Percentiles rank a stretch among this genome's conserved stretches.
Evolutionary conservation across 2,329 filamentous ascomycete species (phyloP).

Genomic region (Colletotrichum sp.): DNA sequence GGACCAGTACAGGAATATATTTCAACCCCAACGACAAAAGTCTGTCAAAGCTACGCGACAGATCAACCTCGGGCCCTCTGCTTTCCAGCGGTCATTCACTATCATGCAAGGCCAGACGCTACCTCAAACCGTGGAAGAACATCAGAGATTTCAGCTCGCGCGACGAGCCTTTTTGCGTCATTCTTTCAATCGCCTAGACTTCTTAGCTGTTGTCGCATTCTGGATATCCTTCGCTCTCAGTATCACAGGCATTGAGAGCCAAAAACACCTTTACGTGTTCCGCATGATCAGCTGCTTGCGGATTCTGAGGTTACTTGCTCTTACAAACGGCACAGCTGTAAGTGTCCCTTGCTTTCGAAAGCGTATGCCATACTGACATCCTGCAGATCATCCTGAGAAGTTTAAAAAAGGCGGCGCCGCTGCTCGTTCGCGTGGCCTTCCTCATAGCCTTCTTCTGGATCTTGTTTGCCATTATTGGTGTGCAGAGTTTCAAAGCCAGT

Average conservation of each 20-base stretch:
- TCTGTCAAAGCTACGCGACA: conserved; percentile 63
- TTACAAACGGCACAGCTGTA: conserved; percentile 93
- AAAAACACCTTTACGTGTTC: conserved; percentile 83
- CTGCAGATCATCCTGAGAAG: conserved; percentile 86
- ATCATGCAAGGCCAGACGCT: conserved; percentile 69
- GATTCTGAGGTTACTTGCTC: conserved; percentile 85
- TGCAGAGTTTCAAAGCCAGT: conserved; percentile 94
- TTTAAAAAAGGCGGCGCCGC: conserved; percentile 91
- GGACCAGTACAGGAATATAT: conserved; percentile 78
- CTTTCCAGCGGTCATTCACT: conserved; percentile 79
- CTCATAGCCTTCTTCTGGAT: conserved; percentile 98
- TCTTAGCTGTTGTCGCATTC: conserved; percentile 91
- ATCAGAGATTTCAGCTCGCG: conserved; percentile 84
- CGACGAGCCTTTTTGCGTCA: conserved; percentile 92
- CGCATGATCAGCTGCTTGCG: conserved; percentile 96
- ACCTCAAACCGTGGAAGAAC: conserved; percentile 72
- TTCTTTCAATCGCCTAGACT: conserved; percentile 94
- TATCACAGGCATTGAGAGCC: conserved; percentile 70
- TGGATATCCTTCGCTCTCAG: conserved; percentile 88
- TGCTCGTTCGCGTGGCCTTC: conserved; percentile 92
- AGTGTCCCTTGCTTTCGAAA: conserved; percentile 35
- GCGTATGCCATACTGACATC: not conserved
- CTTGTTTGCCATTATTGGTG: conserved; percentile 92
- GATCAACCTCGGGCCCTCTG: conserved; percentile 58
- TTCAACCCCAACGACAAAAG: conserved; percentile 79